phyloP scores from a whole-genome alignment of 228 moss, liverwort and hornwort genomes.

The Sphagnum fallax region DNA sequence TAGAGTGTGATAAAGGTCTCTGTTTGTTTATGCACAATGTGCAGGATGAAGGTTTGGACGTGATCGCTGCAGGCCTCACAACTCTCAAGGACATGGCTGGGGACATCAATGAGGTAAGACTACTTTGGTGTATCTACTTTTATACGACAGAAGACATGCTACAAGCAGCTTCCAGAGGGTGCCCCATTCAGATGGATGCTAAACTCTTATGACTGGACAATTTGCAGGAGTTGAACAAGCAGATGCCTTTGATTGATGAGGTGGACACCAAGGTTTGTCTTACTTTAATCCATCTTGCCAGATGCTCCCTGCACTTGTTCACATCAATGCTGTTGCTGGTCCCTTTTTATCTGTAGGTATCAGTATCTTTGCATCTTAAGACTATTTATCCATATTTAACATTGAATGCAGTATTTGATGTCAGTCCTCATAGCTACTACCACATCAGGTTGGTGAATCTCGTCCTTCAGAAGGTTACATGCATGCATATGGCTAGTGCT shows the following conservation, averaged over 20 bases:
- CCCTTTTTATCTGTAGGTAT: background rate
- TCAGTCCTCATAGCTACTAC: too few relatives aligned
- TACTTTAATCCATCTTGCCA: too few relatives aligned
- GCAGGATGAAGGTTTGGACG: conserved; percentile 59
- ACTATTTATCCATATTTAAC: too few relatives aligned
- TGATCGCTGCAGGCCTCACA: conserved; percentile 61
- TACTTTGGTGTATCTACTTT: background rate
- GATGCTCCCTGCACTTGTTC: too few relatives aligned
- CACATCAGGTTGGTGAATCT: too few relatives aligned
- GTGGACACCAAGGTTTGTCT: conserved; percentile 59
- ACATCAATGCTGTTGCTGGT: background rate
- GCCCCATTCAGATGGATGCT: background rate
- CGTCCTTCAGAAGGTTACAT: too few relatives aligned
- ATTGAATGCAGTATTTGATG: too few relatives aligned
- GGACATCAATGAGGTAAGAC: conserved; percentile 64
- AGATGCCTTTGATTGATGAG: conserved; percentile 64
- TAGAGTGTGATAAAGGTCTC: too few relatives aligned
- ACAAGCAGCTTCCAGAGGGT: background rate
- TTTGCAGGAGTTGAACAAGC: conserved; percentile 65
- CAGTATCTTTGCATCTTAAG: too few relatives aligned
- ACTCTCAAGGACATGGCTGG: conserved; percentile 69
- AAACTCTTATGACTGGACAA: background rate
- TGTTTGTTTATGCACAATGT: background rate
- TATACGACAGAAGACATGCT: background rate
- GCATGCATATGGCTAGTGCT: too few relatives aligned